Conservation (phyloP, 2,329 filamentous ascomycete species). For the Fusarium transvaalense region DNA sequence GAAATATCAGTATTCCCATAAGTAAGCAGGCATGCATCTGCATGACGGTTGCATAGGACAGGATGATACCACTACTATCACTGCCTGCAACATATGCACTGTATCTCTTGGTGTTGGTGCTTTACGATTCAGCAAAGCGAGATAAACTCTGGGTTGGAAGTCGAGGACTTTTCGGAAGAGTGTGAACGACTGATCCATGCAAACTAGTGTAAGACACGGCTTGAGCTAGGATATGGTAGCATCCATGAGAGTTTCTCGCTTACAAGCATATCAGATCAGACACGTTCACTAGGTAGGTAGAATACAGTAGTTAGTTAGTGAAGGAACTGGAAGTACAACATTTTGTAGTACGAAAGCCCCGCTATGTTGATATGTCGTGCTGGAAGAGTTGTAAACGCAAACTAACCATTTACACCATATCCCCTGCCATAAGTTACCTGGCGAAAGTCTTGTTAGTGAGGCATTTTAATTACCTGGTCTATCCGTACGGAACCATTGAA, state of each 20-base stretch:
- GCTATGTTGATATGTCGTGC: slow-evolving; percentile 14
- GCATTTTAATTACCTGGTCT: neutral
- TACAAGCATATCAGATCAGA: slow-evolving; percentile 37
- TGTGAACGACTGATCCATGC: neutral
- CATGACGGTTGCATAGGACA: neutral
- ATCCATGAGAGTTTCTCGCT: slow-evolving; percentile 4
- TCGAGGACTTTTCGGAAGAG: slow-evolving; percentile 9
- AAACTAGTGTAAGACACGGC: slow-evolving; percentile 11
- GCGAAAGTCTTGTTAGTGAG: slow-evolving; percentile 7
- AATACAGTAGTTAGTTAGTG: too few relatives aligned
- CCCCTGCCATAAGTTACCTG: neutral
- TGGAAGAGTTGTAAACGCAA: neutral
- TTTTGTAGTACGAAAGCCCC: slow-evolving; percentile 13
- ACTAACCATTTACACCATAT: neutral
- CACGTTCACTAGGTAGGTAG: neutral
- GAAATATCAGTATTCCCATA: neutral
- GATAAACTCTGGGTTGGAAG: slow-evolving; percentile 3
- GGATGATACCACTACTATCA: neutral
- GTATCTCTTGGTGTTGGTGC: neutral
- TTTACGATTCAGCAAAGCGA: neutral
- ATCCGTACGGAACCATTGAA: neutral
- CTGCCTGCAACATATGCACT: neutral
- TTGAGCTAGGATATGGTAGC: slow-evolving; percentile 1
- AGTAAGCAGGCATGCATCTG: neutral
- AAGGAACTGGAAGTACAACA: slow-evolving; percentile 20